These are phyloP conservation scores for Thermothielavioides terrestris DNA, from an alignment of 495 filamentous ascomycete genomes.

Conservation along the genomic window DNA sequence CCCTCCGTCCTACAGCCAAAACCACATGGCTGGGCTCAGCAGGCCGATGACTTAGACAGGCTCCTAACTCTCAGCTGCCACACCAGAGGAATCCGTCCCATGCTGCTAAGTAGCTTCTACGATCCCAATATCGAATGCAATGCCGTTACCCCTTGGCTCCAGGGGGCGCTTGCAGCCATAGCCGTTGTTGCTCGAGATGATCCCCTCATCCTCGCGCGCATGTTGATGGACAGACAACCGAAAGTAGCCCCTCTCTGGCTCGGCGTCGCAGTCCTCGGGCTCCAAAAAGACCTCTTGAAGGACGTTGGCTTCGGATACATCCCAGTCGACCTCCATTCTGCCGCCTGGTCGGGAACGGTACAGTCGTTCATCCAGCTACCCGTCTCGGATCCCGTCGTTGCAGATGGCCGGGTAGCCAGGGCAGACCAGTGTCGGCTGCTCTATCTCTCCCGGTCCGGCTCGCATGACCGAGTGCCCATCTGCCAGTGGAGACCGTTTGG, in stretches of 20 bases:
- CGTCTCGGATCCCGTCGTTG: slow-evolving; percentile 7
- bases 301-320: slow-evolving; percentile 8
- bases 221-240: slow-evolving; percentile 14
- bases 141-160: slow-evolving; percentile 14
- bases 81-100: not conserved
- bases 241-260: slow-evolving; percentile 11
- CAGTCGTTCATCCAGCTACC: slow-evolving; percentile 14
- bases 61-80: not conserved
- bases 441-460: slow-evolving; percentile 9
- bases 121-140: slow-evolving; percentile 13
- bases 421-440: slow-evolving; percentile 14
- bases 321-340: slow-evolving; percentile 12
- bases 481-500: slow-evolving; percentile 16
- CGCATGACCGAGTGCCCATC: slow-evolving; percentile 7
- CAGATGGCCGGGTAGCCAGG: slow-evolving; percentile 2
- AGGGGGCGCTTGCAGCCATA: slow-evolving; percentile 11
- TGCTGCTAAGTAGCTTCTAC: slow-evolving; percentile 15
- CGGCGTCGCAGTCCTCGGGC: slow-evolving; percentile 7
- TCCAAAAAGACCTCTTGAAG: slow-evolving; percentile 4
- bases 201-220: slow-evolving; percentile 5
- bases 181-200: not conserved
- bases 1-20: not conserved
- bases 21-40: not conserved
- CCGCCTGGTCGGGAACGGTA: slow-evolving; percentile 10
- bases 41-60: not conserved